phyloP scores from a whole-genome alignment of 2,329 filamentous ascomycete species.

The Elsinoe fawcettii region DNA sequence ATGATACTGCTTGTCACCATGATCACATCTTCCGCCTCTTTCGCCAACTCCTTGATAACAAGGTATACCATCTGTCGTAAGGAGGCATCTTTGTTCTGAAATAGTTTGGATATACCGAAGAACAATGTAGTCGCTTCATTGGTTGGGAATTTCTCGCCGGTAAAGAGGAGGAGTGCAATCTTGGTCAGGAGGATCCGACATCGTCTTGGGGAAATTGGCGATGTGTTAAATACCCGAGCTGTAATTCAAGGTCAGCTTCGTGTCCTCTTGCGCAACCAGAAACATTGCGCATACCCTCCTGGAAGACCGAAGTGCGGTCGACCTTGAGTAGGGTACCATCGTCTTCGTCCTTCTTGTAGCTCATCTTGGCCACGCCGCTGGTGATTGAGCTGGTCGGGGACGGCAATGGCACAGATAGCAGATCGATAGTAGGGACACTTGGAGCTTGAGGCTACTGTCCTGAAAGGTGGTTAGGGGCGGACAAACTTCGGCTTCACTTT shows the following conservation, averaged over 20 bases:
- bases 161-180: constrained; percentile 92
- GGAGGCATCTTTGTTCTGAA: constrained; percentile 98
- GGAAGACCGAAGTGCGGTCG: constrained; percentile 94
- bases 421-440: constrained; percentile 10
- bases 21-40: constrained; percentile 95
- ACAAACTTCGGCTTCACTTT: constrained; percentile 13
- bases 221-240: constrained; percentile 97
- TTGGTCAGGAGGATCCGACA: constrained; percentile 97
- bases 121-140: constrained; percentile 97
- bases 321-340: constrained; percentile 92
- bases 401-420: constrained; percentile 14
- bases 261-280: constrained; percentile 19
- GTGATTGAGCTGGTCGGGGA: not conserved
- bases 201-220: constrained; percentile 91
- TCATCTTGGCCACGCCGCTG: constrained; percentile 51
- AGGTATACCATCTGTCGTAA: constrained; percentile 98
- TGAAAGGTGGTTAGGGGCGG: constrained; percentile 12
- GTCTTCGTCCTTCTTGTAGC: constrained; percentile 99
- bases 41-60: constrained; percentile 93
- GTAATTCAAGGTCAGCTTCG: constrained; percentile 22
- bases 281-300: constrained; percentile 66
- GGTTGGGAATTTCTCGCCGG: constrained; percentile 90
- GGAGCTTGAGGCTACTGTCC: constrained; percentile 15
- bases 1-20: constrained; percentile 99
- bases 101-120: constrained; percentile 97